Percentiles rank a stretch among this genome's conserved stretches.
Conservation (phyloP, 495 filamentous ascomycete genomes). For the Daldinia bambusicola region DNA sequence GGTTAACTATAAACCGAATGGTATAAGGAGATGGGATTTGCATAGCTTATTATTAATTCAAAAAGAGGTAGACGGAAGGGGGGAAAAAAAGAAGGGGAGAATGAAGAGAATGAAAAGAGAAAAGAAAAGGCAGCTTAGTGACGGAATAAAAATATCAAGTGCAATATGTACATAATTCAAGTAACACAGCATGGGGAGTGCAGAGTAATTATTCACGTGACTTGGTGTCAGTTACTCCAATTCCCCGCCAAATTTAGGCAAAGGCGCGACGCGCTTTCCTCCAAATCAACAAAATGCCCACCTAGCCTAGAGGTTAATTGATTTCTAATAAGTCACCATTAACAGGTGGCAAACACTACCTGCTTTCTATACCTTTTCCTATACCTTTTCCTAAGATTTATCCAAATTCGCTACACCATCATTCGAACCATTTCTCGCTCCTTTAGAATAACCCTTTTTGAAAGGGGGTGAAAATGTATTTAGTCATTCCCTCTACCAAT, state of each 20-base stretch:
- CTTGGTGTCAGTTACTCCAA: slow-evolving; percentile 42
- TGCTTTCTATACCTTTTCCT: not conserved
- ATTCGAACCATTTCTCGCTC: slow-evolving; percentile 1
- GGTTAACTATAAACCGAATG: not conserved
- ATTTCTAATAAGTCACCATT: slow-evolving; percentile 9
- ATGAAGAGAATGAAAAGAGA: not conserved
- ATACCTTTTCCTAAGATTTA: not conserved
- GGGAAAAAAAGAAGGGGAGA: too few relatives aligned
- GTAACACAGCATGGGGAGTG: not conserved
- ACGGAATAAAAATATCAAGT: not conserved
- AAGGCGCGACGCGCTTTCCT: slow-evolving; percentile 37
- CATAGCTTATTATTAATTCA: too few relatives aligned
- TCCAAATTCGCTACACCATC: slow-evolving; percentile 8
- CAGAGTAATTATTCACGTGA: slow-evolving; percentile 37
- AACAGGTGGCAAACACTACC: slow-evolving; percentile 14
- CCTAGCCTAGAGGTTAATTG: not conserved
- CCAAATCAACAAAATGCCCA: slow-evolving; percentile 39
- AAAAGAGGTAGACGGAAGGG: too few relatives aligned
- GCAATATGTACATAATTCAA: not conserved
- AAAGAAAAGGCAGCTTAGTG: not conserved
- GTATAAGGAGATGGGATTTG: not conserved
- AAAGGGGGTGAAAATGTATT: slow-evolving; percentile 34
- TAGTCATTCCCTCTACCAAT: not conserved
- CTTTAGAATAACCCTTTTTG: not conserved
- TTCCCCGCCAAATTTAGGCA: slow-evolving; percentile 26